Evolutionary conservation across 768 basidiomycete species (phyloP), one percentile per base, ranked within the genome.

Genomic region (Russula lepida): DNA sequence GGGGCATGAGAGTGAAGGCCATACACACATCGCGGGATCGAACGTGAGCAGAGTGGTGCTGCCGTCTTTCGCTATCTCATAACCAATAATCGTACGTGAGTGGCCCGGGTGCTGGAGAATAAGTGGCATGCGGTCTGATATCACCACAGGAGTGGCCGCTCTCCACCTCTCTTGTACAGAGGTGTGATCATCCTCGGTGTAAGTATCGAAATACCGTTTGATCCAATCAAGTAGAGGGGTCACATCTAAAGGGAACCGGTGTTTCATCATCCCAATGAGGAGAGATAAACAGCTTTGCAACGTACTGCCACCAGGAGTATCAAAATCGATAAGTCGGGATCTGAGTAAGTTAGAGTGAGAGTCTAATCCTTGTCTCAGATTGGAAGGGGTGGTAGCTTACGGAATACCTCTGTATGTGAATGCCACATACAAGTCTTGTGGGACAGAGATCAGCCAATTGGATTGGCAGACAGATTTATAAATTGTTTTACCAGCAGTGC

Each of bases 31-130:
- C 17, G 83, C 82, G 19, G 93, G 90, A 74, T 97, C 91, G 64
- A 93, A 91, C 7, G 81, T 75, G 15, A 95, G 75, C 9, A 97
- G 77, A 64, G 82, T 85, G 41, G 81, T 76, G 13, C 74, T 71
- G 7, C 84, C 85, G 17, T 75, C 75, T 66, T 78, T 81, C 56
- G 75, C 77, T 41, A 85, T 72, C 71, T 95, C 91, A 66, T 88
- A 94, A 1, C 93, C 93, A 3, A 97, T 79, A 13, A 97, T 83
- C 4, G 87, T 86, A 27, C 88, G 74, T n/a, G 93, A 97, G 74
- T 97, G 93, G 0, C 92, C 91, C 7, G 78, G 71, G 68, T 90
- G 84, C 75, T 95, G 86, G 53, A 95, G 75, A 46, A 95, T 85
- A 32, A 97, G 69, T 9, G 93, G 93, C 81, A 92, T 85, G 66